Percentiles rank a stretch among this genome's conserved stretches.
phyloP scores from a whole-genome alignment of 176 grass and related monocot species.

The Eleusine indica region DNA sequence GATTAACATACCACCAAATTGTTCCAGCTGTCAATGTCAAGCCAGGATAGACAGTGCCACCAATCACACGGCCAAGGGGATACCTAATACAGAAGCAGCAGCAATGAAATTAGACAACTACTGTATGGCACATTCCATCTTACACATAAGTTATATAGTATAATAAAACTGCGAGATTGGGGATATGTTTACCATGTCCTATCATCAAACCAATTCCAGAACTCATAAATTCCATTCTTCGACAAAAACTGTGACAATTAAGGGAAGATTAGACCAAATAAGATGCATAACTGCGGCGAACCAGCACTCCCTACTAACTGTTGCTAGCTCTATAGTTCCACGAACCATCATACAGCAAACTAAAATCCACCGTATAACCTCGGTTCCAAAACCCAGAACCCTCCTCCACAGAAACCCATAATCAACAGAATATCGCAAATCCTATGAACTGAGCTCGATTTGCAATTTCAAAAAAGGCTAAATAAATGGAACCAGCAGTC shows the following conservation, averaged over 20 bases:
- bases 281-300: not conserved
- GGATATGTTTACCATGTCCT: constrained; percentile 75
- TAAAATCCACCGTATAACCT: constrained; percentile 9
- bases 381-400: constrained; percentile 56
- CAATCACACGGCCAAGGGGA: constrained; percentile 98
- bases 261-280: constrained; percentile 39
- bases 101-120: not conserved
- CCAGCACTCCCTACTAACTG: not conserved
- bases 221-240: constrained; percentile 99
- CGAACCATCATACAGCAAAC: constrained; percentile 23
- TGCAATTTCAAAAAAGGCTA: not conserved
- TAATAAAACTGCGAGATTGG: not conserved
- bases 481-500: constrained; percentile 10
- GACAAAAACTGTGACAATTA: constrained; percentile 76
- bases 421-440: not conserved
- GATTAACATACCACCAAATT: constrained; percentile 80
- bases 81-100: constrained; percentile 64
- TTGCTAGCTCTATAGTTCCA: not conserved
- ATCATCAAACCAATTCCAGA: constrained; percentile 99
- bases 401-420: not conserved
- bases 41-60: constrained; percentile 94
- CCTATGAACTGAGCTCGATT: not conserved
- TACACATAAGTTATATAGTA: not conserved
- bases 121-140: not conserved
- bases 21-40: constrained; percentile 96